Conservation (phyloP, 305 asterid genomes). For the Fraxinus greggii region DNA sequence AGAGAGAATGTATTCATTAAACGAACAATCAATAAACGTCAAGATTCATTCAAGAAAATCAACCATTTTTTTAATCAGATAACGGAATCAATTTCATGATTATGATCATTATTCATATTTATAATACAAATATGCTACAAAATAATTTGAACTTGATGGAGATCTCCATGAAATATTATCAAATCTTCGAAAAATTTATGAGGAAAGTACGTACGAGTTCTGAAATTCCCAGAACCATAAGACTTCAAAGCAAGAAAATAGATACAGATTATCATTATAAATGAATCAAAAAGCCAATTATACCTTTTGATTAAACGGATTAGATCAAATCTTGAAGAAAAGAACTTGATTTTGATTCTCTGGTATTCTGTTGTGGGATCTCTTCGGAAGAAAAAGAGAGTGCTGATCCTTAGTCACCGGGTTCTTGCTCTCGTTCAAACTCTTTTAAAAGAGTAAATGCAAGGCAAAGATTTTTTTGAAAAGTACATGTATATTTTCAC, state of each 20-base stretch:
- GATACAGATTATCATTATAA: neutral
- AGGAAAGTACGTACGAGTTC: neutral
- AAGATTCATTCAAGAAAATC: neutral
- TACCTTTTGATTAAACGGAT: neutral
- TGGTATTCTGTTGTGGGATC: neutral
- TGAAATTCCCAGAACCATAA: neutral
- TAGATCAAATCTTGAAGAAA: neutral
- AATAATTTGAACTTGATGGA: neutral
- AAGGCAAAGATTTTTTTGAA: neutral
- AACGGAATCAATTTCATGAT: neutral
- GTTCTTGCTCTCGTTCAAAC: neutral
- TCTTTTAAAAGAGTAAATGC: neutral
- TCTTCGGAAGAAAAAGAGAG: neutral
- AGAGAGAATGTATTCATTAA: neutral
- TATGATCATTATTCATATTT: neutral
- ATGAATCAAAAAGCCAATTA: neutral
- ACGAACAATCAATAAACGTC: neutral
- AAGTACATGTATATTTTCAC: neutral
- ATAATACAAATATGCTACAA: neutral
- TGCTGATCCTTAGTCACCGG: neutral
- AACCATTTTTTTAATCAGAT: neutral
- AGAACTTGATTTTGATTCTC: neutral
- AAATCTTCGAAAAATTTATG: neutral
- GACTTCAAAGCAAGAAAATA: neutral
- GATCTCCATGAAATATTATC: neutral